Evolutionary conservation across 2,329 filamentous ascomycete species (phyloP).

Genomic region (Chlorencoelia australis): DNA sequence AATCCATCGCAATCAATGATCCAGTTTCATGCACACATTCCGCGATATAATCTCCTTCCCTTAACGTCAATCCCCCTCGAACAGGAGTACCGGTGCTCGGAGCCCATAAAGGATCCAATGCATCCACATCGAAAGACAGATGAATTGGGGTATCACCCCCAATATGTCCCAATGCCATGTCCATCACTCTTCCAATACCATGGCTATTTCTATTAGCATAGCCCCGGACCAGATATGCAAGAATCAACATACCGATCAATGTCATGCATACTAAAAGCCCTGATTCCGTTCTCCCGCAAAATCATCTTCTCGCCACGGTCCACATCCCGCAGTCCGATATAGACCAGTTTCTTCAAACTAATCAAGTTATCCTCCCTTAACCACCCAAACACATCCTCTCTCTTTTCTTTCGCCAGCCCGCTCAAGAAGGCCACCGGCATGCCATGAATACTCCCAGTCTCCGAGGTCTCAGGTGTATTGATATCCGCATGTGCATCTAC

Average conservation of each 20-base stretch:
- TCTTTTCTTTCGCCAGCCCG: slow-evolving; percentile 67
- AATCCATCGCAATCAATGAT: slow-evolving; percentile 66
- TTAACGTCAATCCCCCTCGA: slow-evolving; percentile 80
- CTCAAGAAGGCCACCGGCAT: slow-evolving; percentile 95
- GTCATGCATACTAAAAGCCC: slow-evolving; percentile 97
- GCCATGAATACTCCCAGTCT: slow-evolving; percentile 89
- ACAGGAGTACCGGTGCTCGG: slow-evolving; percentile 94
- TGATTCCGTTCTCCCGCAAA: slow-evolving; percentile 78
- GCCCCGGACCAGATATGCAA: background rate
- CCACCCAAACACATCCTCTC: slow-evolving; percentile 83
- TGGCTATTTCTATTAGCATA: slow-evolving; percentile 41
- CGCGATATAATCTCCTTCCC: slow-evolving; percentile 95
- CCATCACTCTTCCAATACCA: slow-evolving; percentile 91
- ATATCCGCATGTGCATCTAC: slow-evolving; percentile 97
- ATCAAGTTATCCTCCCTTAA: slow-evolving; percentile 59
- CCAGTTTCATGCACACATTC: slow-evolving; percentile 76
- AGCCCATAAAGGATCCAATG: slow-evolving; percentile 90
- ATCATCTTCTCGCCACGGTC: slow-evolving; percentile 92
- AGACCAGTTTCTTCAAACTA: slow-evolving; percentile 79
- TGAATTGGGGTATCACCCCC: slow-evolving; percentile 93
- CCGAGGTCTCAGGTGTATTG: slow-evolving; percentile 86
- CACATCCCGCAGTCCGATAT: slow-evolving; percentile 90
- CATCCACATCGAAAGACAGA: slow-evolving; percentile 94
- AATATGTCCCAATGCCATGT: slow-evolving; percentile 96
- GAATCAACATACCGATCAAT: slow-evolving; percentile 61